These are phyloP conservation scores for Candida pseudoglaebosa DNA, from an alignment of 805 yeast species.

Conservation along the genomic window DNA sequence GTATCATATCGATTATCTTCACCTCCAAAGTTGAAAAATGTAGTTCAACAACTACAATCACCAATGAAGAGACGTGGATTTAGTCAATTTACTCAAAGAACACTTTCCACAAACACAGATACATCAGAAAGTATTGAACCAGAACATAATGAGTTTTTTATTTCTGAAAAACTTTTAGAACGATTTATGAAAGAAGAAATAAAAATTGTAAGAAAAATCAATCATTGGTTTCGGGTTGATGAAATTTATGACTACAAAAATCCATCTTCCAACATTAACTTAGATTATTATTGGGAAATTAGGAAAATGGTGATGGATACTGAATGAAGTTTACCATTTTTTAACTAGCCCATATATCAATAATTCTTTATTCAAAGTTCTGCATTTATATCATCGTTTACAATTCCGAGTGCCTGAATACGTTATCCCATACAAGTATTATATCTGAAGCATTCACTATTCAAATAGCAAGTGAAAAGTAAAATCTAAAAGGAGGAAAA, in stretches of 20 bases:
- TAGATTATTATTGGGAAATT: conserved; percentile 40
- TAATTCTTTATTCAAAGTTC: too few relatives aligned
- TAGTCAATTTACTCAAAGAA: conserved; percentile 35
- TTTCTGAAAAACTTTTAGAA: conserved; percentile 25
- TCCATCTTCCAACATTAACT: conserved; percentile 12
- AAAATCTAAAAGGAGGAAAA: too few relatives aligned
- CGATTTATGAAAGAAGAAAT: conserved; percentile 33
- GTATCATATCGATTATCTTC: conserved; percentile 3
- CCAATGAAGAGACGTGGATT: conserved; percentile 21
- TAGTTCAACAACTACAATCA: conserved; percentile 5
- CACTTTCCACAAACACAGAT: conserved; percentile 26
- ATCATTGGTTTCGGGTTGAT: conserved; percentile 34
- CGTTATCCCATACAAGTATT: neutral
- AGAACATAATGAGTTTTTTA: conserved; percentile 20
- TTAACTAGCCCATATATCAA: too few relatives aligned
- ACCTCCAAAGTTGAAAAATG: conserved; percentile 2
- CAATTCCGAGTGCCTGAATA: too few relatives aligned
- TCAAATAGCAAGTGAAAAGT: conserved; percentile 1
- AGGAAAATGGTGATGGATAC: conserved; percentile 40
- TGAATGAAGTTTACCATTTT: conserved; percentile 5
- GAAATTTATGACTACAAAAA: conserved; percentile 20
- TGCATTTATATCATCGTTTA: too few relatives aligned
- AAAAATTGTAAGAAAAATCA: conserved; percentile 29
- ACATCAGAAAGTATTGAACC: conserved; percentile 12
- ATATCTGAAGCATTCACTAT: neutral